These are phyloP conservation scores for Phyllosticta paracitricarpa DNA, from an alignment of 2,329 filamentous ascomycete genomes.

Conservation along the genomic window DNA sequence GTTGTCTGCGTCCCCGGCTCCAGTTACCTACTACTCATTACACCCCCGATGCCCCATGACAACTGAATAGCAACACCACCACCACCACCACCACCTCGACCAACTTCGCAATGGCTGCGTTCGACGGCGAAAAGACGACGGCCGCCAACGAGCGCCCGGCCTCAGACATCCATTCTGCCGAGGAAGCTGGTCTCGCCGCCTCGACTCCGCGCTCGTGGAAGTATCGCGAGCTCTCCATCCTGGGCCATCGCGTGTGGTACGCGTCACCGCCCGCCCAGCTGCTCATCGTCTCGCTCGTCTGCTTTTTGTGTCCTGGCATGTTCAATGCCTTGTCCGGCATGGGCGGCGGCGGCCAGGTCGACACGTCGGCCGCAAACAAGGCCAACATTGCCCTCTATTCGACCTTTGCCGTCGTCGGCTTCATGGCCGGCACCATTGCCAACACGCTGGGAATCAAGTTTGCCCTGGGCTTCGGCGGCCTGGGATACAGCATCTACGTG, in stretches of 20 bases:
- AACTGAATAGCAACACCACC: not conserved
- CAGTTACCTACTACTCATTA: not conserved
- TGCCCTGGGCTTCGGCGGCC: slow-evolving; percentile 60
- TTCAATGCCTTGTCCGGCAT: slow-evolving; percentile 44
- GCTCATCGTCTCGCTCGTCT: slow-evolving; percentile 41
- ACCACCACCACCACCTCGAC: not conserved
- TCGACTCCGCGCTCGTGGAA: slow-evolving; percentile 36
- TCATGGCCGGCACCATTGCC: slow-evolving; percentile 61
- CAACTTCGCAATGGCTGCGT: slow-evolving; percentile 16
- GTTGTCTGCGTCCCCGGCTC: not conserved
- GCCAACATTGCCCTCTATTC: slow-evolving; percentile 63
- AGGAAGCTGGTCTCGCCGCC: slow-evolving; percentile 21
- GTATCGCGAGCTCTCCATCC: slow-evolving; percentile 34
- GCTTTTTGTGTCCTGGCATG: slow-evolving; percentile 46
- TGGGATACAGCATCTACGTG: slow-evolving; percentile 69
- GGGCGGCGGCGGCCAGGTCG: slow-evolving; percentile 40
- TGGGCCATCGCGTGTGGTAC: slow-evolving; percentile 36
- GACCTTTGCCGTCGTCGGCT: slow-evolving; percentile 57
- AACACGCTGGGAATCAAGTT: slow-evolving; percentile 63
- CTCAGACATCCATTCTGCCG: slow-evolving; percentile 12
- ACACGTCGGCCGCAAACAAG: slow-evolving; percentile 49
- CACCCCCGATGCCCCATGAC: not conserved
- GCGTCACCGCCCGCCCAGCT: slow-evolving; percentile 41
- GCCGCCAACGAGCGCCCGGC: slow-evolving; percentile 20
- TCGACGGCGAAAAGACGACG: slow-evolving; percentile 9